Evolutionary conservation across 2,329 filamentous ascomycete genomes (phyloP).

Genomic region (Talaromyces sp.): DNA sequence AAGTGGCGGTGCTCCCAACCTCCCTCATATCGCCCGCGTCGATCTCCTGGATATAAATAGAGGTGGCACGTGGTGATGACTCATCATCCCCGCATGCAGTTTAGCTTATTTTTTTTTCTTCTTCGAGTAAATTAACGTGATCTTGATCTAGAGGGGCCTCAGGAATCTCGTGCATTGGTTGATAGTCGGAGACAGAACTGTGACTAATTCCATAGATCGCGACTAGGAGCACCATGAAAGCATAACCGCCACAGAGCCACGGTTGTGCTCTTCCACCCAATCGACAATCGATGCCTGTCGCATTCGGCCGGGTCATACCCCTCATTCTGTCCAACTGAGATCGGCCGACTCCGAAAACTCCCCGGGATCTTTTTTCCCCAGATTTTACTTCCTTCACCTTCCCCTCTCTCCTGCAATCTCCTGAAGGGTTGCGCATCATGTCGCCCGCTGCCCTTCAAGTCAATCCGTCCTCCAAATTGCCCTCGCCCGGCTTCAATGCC

Average conservation of each 20-base stretch:
- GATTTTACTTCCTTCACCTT: conserved; percentile 11
- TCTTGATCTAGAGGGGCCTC: background rate
- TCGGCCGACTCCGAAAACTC: conserved; percentile 28
- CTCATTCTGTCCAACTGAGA: conserved; percentile 23
- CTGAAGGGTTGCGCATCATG: conserved; percentile 31
- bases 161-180: background rate
- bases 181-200: background rate
- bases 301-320: conserved; percentile 25
- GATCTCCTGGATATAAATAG: conserved; percentile 24
- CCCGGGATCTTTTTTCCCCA: conserved; percentile 18
- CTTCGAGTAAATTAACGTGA: background rate
- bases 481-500: conserved; percentile 42
- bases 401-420: conserved; percentile 6
- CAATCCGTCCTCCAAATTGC: conserved; percentile 36
- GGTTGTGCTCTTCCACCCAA: conserved; percentile 9
- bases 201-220: background rate
- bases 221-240: conserved; percentile 9
- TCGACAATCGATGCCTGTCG: conserved; percentile 10
- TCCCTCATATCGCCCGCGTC: conserved; percentile 16
- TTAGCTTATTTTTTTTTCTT: conserved; percentile 8
- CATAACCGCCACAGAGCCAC: conserved; percentile 11
- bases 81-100: conserved; percentile 16
- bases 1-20: conserved; percentile 26
- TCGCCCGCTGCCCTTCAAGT: conserved; percentile 33
- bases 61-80: conserved; percentile 18